Evolutionary conservation across 2,329 filamentous ascomycete genomes (phyloP).

Genomic region (Apiospora pterosperma): DNA sequence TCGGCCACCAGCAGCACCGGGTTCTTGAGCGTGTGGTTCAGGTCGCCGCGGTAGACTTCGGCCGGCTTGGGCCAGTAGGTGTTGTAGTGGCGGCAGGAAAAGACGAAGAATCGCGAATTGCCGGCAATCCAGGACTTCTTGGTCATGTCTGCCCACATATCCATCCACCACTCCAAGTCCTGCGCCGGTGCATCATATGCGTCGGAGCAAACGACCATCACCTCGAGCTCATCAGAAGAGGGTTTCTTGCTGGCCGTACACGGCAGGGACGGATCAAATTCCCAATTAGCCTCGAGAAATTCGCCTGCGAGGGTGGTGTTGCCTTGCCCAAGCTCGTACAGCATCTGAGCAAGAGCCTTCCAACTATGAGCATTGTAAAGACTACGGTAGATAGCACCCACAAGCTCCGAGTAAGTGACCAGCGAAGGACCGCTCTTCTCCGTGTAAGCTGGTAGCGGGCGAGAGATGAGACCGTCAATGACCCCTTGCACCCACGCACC

Average conservation of each 20-base stretch:
- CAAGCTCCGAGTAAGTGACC: slow-evolving; percentile 42
- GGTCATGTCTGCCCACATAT: slow-evolving; percentile 46
- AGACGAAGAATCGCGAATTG: slow-evolving; percentile 40
- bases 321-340: slow-evolving; percentile 40
- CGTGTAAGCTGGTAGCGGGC: slow-evolving; percentile 37
- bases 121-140: slow-evolving; percentile 41
- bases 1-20: slow-evolving; percentile 46
- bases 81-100: slow-evolving; percentile 44
- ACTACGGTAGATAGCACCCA: slow-evolving; percentile 34
- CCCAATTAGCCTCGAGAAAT: slow-evolving; percentile 38
- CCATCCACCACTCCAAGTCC: slow-evolving; percentile 42
- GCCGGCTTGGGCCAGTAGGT: slow-evolving; percentile 43
- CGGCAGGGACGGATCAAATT: slow-evolving; percentile 36
- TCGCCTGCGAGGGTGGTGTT: slow-evolving; percentile 39
- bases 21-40: slow-evolving; percentile 39
- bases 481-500: slow-evolving; percentile 36
- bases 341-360: slow-evolving; percentile 37
- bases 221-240: slow-evolving; percentile 33
- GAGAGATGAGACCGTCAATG: slow-evolving; percentile 32
- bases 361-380: slow-evolving; percentile 43
- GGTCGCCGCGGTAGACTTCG: slow-evolving; percentile 43
- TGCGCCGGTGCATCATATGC: slow-evolving; percentile 39
- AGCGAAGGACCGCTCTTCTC: slow-evolving; percentile 37
- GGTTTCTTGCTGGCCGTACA: slow-evolving; percentile 23
- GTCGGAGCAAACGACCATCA: slow-evolving; percentile 44